Conservation (phyloP, 768 basidiomycete genomes). For the Lyophyllum atratum region DNA sequence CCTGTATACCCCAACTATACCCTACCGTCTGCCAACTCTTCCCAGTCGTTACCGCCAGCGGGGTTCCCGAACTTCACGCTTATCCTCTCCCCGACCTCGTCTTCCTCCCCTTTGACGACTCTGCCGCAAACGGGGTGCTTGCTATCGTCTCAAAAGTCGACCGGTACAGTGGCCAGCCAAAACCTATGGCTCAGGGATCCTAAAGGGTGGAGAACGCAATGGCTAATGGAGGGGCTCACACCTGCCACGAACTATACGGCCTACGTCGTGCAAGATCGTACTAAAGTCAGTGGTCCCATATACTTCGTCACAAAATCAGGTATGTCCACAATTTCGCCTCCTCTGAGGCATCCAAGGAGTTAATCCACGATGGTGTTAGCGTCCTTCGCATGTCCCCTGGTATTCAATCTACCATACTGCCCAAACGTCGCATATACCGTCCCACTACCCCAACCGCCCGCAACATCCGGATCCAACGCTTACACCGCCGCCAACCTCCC, state of each 20-base stretch:
- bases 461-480: slow-evolving; percentile 32
- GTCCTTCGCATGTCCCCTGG: slow-evolving; percentile 68
- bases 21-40: slow-evolving; percentile 57
- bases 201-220: slow-evolving; percentile 70
- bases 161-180: slow-evolving; percentile 42
- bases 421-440: slow-evolving; percentile 70
- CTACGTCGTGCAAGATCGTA: slow-evolving; percentile 58
- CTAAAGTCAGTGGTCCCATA: slow-evolving; percentile 65
- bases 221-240: slow-evolving; percentile 58
- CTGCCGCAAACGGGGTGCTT: slow-evolving; percentile 63
- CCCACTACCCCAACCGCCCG: slow-evolving; percentile 58
- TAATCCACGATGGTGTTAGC: slow-evolving; percentile 34
- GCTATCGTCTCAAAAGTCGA: slow-evolving; percentile 40
- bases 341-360: not conserved
- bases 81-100: slow-evolving; percentile 52
- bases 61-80: slow-evolving; percentile 53
- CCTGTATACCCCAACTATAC: slow-evolving; percentile 79
- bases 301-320: slow-evolving; percentile 78
- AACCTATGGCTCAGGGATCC: slow-evolving; percentile 58
- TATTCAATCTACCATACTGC: slow-evolving; percentile 74
- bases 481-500: slow-evolving; percentile 59
- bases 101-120: slow-evolving; percentile 33
- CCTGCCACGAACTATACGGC: slow-evolving; percentile 79
- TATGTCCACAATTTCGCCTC: slow-evolving; percentile 26
- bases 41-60: slow-evolving; percentile 42